Percentiles rank a stretch among this genome's conserved stretches.
Evolutionary conservation across 2,329 filamentous ascomycete genomes (phyloP).

Genomic region (Diaporthe ilicicola): DNA sequence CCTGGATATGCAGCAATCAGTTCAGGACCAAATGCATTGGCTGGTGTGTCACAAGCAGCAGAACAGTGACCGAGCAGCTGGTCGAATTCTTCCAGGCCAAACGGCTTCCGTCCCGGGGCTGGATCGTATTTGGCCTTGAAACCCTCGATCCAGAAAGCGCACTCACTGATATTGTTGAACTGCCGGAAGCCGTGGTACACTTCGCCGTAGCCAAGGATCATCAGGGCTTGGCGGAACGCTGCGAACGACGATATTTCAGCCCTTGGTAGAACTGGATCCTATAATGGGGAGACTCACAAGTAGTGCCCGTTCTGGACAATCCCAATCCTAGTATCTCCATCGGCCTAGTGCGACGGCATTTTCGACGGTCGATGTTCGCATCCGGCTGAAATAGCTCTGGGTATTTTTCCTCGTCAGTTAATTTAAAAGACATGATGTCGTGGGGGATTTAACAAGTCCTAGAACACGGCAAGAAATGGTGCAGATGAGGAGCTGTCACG

Average conservation of each 20-base stretch:
- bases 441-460: neutral
- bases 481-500: neutral
- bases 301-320: constrained; percentile 43
- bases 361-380: constrained; percentile 34
- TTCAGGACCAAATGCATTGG: constrained; percentile 50
- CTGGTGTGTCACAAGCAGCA: constrained; percentile 53
- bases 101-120: constrained; percentile 35
- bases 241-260: neutral
- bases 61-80: constrained; percentile 39
- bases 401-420: neutral
- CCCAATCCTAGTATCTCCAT: constrained; percentile 47
- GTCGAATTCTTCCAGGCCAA: constrained; percentile 42
- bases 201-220: neutral
- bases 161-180: constrained; percentile 13
- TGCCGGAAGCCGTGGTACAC: constrained; percentile 5
- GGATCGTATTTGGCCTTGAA: constrained; percentile 38
- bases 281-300: constrained; percentile 41
- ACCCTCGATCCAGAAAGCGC: constrained; percentile 41
- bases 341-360: constrained; percentile 43
- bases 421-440: neutral
- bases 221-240: constrained; percentile 5
- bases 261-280: constrained; percentile 43
- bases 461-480: neutral
- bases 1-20: constrained; percentile 52
- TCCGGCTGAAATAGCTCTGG: constrained; percentile 24